Percentiles rank a stretch among this genome's conserved stretches.
Evolutionary conservation across 805 yeast genomes (phyloP).

Genomic region (Candida chauliodis): DNA sequence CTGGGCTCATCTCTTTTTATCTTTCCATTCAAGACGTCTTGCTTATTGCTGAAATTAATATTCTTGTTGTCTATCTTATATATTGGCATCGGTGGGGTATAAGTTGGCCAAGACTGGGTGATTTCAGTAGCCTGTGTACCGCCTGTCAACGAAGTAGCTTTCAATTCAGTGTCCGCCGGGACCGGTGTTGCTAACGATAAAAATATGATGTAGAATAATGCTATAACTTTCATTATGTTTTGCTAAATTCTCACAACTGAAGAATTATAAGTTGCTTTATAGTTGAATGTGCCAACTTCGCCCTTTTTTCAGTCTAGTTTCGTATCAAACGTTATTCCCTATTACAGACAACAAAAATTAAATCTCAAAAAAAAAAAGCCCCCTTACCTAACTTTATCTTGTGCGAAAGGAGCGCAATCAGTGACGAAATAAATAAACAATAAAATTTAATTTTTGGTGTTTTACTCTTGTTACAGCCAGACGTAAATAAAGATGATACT

Average conservation of each 20-base stretch:
- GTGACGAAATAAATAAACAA: no score
- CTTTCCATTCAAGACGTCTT: conserved; percentile 10
- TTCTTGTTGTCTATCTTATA: conserved; percentile 10
- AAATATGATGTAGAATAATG: not conserved
- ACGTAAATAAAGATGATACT: no score
- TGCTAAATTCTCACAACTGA: no score
- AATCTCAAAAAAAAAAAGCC: not conserved
- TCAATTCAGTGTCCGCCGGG: conserved; percentile 25
- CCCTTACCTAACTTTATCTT: not conserved
- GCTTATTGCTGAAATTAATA: conserved; percentile 15
- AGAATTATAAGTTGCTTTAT: no score
- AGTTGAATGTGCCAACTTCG: no score
- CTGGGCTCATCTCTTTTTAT: conserved; percentile 1
- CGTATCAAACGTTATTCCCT: not conserved
- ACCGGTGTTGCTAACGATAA: conserved; percentile 20
- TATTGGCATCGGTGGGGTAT: conserved; percentile 14
- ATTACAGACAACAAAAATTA: not conserved
- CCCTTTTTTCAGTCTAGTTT: not conserved
- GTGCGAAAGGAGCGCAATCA: conserved; percentile 3
- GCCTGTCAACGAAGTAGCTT: conserved; percentile 13
- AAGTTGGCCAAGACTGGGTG: conserved; percentile 17
- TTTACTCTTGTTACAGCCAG: not conserved
- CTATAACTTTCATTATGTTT: conserved; percentile 1
- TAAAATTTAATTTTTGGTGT: no score
- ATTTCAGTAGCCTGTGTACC: conserved; percentile 9